Percentiles rank a stretch among this genome's conserved stretches.
These are phyloP conservation scores for Zalaria sp. DNA, from an alignment of 2,329 filamentous ascomycete genomes.

Conservation along the genomic window DNA sequence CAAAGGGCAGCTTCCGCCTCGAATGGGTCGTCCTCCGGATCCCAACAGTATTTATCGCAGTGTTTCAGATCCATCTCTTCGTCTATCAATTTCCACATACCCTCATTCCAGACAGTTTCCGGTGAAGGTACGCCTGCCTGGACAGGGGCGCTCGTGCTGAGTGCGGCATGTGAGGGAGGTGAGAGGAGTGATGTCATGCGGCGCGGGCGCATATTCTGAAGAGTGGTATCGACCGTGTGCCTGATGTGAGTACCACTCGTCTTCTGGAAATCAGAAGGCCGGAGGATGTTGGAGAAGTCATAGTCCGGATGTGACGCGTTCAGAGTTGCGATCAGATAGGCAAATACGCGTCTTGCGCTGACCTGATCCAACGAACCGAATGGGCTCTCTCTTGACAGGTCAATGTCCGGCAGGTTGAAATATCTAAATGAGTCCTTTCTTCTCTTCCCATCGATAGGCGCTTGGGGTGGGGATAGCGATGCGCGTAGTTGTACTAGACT, in stretches of 20 bases:
- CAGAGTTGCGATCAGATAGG: conserved; percentile 88
- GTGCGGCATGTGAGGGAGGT: conserved; percentile 7
- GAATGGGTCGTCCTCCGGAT: conserved; percentile 79
- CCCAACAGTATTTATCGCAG: conserved; percentile 81
- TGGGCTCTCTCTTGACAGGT: conserved; percentile 75
- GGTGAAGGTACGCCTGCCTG: conserved; percentile 4
- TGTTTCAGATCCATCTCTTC: conserved; percentile 87
- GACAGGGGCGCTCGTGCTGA: conserved; percentile 5
- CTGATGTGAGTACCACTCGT: conserved; percentile 75
- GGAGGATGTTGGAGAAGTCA: conserved; percentile 86
- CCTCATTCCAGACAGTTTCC: conserved; percentile 56
- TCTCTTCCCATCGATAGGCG: conserved; percentile 13
- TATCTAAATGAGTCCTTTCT: conserved; percentile 11
- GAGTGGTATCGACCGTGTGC: conserved; percentile 71
- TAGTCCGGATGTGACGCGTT: conserved; percentile 95
- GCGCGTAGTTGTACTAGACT: conserved; percentile 75
- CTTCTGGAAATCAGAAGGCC: conserved; percentile 77
- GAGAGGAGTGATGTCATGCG: conserved; percentile 23
- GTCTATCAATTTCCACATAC: conserved; percentile 85
- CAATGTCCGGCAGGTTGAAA: conserved; percentile 23
- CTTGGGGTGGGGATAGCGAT: conserved; percentile 69
- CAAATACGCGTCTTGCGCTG: conserved; percentile 80
- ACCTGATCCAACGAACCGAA: conserved; percentile 84
- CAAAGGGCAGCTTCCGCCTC: conserved; percentile 88
- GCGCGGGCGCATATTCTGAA: conserved; percentile 71